Base-by-base conservation (phyloP, 345 rosid genomes). In the Angophora floribunda region DNA sequence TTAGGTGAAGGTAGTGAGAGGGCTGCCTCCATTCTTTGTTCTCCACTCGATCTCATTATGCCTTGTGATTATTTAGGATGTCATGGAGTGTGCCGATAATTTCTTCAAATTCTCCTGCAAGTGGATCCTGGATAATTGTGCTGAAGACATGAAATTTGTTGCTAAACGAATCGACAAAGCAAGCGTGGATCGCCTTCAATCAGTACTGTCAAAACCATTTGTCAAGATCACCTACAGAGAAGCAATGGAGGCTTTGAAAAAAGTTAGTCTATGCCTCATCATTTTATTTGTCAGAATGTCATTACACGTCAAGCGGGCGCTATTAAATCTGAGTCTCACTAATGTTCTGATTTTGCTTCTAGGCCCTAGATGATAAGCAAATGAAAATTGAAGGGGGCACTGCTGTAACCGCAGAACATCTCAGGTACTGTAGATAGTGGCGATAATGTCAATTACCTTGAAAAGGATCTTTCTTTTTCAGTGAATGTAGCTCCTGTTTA, bases 11-110 rank as follows among this genome's bases (percentile, higher is more conserved):
- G 82, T 75, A 36, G 47, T 41, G 82, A 75, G 82, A 10, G 49
- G 82, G 26, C 82, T 44, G 44, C 26, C 47, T 36, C 82, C 49
- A 75, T 75, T 75, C 82, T 75, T 75, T 41, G 45, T 70, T 70
- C 82, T 70, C 49, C 52, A n/a, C 36, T 50, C 6, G 4, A 51
- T 49, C 14, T 75, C 8, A 75, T 75, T 67, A 9, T 85, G 67
- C 65, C 86, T 19, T 88, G 89, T 86, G 90, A 51, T 41, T 86
- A 86, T 86, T 86, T 93, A 96, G 99, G 97, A 92, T 92, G 96
- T 97, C 45, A 95, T 97, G 93, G 93, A 92, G 63, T 96, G 97
- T 87, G 99, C 96, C 50, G 94, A 91, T 84, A 97, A 96, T 88
- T 94, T 88, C 87, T 91, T 96, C 87, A 96, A 93, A 91, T 96